Conservation (phyloP, 768 basidiomycete species). For the Candolleomyces eurysporus region DNA sequence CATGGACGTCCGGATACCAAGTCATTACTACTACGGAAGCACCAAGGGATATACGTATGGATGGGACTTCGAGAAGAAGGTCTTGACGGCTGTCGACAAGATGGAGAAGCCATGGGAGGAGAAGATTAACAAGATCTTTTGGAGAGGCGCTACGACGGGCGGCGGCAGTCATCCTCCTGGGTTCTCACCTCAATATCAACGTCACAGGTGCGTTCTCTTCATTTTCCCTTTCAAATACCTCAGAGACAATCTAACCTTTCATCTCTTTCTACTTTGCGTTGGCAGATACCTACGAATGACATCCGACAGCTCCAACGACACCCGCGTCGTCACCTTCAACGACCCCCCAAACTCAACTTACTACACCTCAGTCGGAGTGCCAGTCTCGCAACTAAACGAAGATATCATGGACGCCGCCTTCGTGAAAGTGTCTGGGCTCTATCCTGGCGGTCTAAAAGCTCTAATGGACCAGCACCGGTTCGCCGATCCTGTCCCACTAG, state of each 20-base stretch:
- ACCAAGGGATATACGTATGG: slow-evolving; percentile 85
- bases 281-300: slow-evolving; percentile 73
- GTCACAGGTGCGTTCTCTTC: slow-evolving; percentile 60
- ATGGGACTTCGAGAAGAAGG: slow-evolving; percentile 77
- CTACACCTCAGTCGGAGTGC: slow-evolving; percentile 5
- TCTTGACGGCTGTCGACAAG: slow-evolving; percentile 73
- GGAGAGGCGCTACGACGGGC: slow-evolving; percentile 95
- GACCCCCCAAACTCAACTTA: slow-evolving; percentile 12
- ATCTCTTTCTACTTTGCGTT: too few species aligned
- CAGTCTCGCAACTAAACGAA: slow-evolving; percentile 46
- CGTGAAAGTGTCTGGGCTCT: slow-evolving; percentile 63
- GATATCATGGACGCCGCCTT: slow-evolving; percentile 87
- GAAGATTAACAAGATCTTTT: slow-evolving; percentile 87
- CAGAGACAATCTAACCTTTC: too few species aligned
- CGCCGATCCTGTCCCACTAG: slow-evolving; percentile 74
- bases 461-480: slow-evolving; percentile 64
- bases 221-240: slow-evolving; percentile 13
- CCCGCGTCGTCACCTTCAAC: slow-evolving; percentile 22
- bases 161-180: slow-evolving; percentile 87
- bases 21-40: slow-evolving; percentile 92
- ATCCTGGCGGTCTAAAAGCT: slow-evolving; percentile 68
- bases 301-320: slow-evolving; percentile 49
- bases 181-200: slow-evolving; percentile 78
- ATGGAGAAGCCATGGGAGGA: slow-evolving; percentile 90
- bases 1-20: slow-evolving; percentile 89